Evolutionary conservation across 139 green algal genomes (phyloP).

Genomic region (Coelastrella sp.): DNA sequence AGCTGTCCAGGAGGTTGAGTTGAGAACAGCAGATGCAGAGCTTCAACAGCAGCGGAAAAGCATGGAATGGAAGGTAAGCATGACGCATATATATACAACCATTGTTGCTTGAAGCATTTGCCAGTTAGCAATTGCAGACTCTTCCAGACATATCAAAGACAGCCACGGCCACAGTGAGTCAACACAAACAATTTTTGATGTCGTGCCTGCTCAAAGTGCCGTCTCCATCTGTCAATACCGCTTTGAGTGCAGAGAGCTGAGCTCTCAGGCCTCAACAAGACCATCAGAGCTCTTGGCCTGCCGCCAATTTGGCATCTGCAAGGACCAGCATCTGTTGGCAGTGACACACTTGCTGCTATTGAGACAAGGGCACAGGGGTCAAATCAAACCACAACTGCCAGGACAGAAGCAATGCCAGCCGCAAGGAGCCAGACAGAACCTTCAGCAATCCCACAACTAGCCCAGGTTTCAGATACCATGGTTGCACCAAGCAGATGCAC

Average conservation of each 20-base stretch:
- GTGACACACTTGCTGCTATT: background rate
- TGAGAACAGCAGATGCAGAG: background rate
- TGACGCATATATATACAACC: too few relatives aligned
- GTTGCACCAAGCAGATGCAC: too few relatives aligned
- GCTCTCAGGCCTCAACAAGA: slow-evolving; percentile 30
- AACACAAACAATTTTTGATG: too few relatives aligned
- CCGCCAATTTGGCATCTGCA: background rate
- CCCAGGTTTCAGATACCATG: background rate
- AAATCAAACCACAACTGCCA: background rate
- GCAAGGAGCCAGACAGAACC: background rate
- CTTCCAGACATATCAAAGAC: background rate
- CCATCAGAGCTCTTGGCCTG: slow-evolving; percentile 16
- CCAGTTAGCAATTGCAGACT: background rate
- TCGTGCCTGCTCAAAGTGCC: too few relatives aligned
- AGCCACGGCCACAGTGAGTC: too few relatives aligned
- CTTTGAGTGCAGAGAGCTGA: slow-evolving; percentile 19
- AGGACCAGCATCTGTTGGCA: background rate
- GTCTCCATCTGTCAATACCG: too few relatives aligned
- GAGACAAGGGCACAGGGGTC: background rate
- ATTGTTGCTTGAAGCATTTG: background rate
- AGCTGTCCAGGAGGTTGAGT: slow-evolving; percentile 12
- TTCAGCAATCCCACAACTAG: background rate
- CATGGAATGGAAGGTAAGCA: slow-evolving; percentile 10
- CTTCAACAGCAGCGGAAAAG: slow-evolving; percentile 2
- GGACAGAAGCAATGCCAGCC: background rate